phyloP scores from a whole-genome alignment of 305 asterid species.

The Lippia alba region DNA sequence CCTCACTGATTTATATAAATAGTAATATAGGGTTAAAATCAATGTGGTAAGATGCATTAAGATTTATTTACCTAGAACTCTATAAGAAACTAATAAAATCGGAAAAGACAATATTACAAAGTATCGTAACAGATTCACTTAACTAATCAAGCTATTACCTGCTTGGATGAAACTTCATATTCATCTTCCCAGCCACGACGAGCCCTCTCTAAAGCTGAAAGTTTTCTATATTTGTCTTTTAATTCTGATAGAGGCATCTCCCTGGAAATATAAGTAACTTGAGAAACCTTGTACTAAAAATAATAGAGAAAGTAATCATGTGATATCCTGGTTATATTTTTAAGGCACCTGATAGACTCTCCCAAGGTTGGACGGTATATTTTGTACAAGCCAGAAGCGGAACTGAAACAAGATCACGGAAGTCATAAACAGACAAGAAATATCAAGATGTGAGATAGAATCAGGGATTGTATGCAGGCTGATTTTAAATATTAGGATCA shows the following conservation, averaged over 20 bases:
- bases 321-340: conserved; percentile 23
- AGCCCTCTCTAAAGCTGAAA: conserved; percentile 69
- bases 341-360: conserved; percentile 81
- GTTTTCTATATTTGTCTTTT: conserved; percentile 82
- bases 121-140: conserved; percentile 8
- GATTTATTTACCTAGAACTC: too few species aligned
- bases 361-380: conserved; percentile 88
- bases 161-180: conserved; percentile 79
- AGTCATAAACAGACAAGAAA: conserved; percentile 26
- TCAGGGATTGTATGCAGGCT: neutral
- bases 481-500: conserved; percentile 17
- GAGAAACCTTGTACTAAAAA: conserved; percentile 34
- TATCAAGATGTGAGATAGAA: conserved; percentile 26
- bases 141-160: conserved; percentile 49
- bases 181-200: conserved; percentile 89
- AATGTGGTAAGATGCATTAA: too few species aligned
- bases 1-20: too few species aligned
- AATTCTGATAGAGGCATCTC: conserved; percentile 89
- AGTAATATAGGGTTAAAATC: too few species aligned
- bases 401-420: conserved; percentile 55
- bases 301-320: conserved; percentile 31
- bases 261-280: conserved; percentile 56
- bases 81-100: too few species aligned
- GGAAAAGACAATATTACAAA: too few species aligned
- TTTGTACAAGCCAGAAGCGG: conserved; percentile 75